These are phyloP conservation scores for Cyberlindnera euphorbiiphila DNA, from an alignment of 805 yeast genomes.

Conservation along the genomic window DNA sequence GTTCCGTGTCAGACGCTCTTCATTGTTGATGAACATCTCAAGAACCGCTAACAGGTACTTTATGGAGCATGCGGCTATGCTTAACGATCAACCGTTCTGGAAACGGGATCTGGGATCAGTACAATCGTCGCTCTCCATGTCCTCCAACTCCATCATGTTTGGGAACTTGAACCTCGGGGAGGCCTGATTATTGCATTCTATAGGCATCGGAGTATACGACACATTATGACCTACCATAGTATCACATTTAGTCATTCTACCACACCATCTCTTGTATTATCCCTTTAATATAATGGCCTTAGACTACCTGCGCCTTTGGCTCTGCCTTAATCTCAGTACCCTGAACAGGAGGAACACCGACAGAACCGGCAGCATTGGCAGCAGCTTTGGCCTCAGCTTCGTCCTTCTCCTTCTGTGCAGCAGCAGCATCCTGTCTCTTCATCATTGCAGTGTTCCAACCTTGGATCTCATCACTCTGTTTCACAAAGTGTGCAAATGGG, in stretches of 20 bases:
- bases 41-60: conserved; percentile 20
- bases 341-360: too few relatives aligned
- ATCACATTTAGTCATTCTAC: too few relatives aligned
- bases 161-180: conserved; percentile 20
- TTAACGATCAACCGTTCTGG: conserved; percentile 23
- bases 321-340: conserved; percentile 5
- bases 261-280: too few relatives aligned
- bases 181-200: not conserved
- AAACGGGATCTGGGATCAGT: conserved; percentile 25
- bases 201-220: too few relatives aligned
- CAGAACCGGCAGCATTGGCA: conserved; percentile 1
- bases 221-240: too few relatives aligned
- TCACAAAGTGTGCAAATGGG: conserved; percentile 58
- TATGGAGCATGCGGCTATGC: conserved; percentile 7
- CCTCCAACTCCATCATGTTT: conserved; percentile 26
- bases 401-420: conserved; percentile 15
- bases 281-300: not conserved
- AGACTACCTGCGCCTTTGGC: conserved; percentile 2
- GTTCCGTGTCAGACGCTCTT: conserved; percentile 16
- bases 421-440: conserved; percentile 25
- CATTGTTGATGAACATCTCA: conserved; percentile 21
- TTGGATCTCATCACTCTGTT: conserved; percentile 32
- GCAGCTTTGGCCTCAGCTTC: conserved; percentile 3
- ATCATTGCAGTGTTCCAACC: conserved; percentile 39
- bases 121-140: conserved; percentile 26